Conservation (phyloP, 805 yeast genomes). For the Candida tallmaniae region DNA sequence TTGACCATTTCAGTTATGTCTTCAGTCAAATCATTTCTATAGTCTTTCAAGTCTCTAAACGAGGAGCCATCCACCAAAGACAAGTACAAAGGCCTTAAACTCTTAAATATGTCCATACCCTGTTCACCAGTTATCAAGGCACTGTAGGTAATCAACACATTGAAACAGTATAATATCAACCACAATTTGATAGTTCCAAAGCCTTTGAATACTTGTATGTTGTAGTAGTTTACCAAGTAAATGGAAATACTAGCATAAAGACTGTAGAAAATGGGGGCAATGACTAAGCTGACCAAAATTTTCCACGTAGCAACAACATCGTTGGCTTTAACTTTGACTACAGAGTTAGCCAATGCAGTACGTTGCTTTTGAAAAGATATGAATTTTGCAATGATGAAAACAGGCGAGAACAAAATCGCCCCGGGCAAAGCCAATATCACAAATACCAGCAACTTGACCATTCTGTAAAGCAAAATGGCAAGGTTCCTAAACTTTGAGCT, state of each 20-base stretch:
- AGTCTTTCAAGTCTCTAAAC: conserved; percentile 52
- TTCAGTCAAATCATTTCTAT: conserved; percentile 58
- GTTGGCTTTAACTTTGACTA: conserved; percentile 86
- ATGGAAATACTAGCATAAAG: conserved; percentile 58
- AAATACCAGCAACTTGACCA: conserved; percentile 51
- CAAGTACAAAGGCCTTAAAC: conserved; percentile 74
- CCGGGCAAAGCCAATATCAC: conserved; percentile 80
- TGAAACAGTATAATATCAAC: conserved; percentile 50
- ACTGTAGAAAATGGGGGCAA: conserved; percentile 82
- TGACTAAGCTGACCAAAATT: conserved; percentile 78
- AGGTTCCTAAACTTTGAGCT: conserved; percentile 44
- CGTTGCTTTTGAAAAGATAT: conserved; percentile 71
- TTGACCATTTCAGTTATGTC: conserved; percentile 79
- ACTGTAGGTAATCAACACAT: conserved; percentile 77
- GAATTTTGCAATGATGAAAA: conserved; percentile 70
- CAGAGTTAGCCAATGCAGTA: conserved; percentile 77
- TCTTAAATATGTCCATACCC: conserved; percentile 84
- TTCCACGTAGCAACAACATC: conserved; percentile 99
- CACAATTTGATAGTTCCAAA: conserved; percentile 25
- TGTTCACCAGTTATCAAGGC: conserved; percentile 89
- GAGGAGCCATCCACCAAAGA: conserved; percentile 57
- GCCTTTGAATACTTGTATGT: neutral
- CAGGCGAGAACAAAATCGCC: conserved; percentile 80
- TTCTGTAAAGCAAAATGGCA: conserved; percentile 53
- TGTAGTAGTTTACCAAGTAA: conserved; percentile 10